Conservation (phyloP, 768 basidiomycete species). For the Neoboletus magnificus region DNA sequence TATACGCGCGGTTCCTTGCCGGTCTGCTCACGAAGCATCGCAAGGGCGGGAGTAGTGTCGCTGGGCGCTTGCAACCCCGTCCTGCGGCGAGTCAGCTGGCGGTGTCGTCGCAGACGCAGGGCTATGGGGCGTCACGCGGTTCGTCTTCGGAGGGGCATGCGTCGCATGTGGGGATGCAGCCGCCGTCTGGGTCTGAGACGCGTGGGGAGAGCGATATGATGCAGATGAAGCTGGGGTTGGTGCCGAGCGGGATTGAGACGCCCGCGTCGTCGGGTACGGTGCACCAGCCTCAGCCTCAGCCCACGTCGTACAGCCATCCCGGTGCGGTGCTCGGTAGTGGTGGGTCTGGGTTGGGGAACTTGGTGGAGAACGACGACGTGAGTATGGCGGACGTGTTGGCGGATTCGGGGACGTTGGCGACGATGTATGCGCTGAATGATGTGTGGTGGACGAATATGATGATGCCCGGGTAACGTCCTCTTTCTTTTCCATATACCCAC, state of each 20-base stretch:
- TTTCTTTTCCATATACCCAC: no score
- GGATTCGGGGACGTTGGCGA: slow-evolving; percentile 60
- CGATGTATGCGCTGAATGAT: slow-evolving; percentile 71
- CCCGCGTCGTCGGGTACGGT: neutral
- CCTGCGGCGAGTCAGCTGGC: slow-evolving; percentile 42
- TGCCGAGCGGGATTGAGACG: neutral
- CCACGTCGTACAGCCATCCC: slow-evolving; percentile 33
- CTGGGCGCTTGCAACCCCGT: slow-evolving; percentile 50
- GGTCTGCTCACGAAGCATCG: slow-evolving; percentile 67
- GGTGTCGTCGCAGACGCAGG: slow-evolving; percentile 10
- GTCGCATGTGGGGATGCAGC: slow-evolving; percentile 15
- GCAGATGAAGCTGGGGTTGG: slow-evolving; percentile 26
- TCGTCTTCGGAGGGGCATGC: slow-evolving; percentile 25
- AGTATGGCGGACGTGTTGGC: slow-evolving; percentile 24
- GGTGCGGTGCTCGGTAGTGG: neutral
- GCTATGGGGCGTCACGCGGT: slow-evolving; percentile 26
- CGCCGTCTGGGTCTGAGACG: slow-evolving; percentile 13
- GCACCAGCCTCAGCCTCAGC: slow-evolving; percentile 19
- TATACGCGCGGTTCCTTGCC: slow-evolving; percentile 78
- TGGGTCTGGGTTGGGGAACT: neutral
- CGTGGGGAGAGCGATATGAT: slow-evolving; percentile 29
- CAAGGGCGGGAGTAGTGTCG: slow-evolving; percentile 56
- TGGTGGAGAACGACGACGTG: slow-evolving; percentile 14
- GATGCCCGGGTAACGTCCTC: slow-evolving; percentile 69
- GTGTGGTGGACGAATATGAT: slow-evolving; percentile 77